A percentile compares a stretch with the other conserved stretches of the same genome.
Evolutionary conservation across 345 rosid genomes (phyloP).

Genomic region (Lumnitzera littorea): DNA sequence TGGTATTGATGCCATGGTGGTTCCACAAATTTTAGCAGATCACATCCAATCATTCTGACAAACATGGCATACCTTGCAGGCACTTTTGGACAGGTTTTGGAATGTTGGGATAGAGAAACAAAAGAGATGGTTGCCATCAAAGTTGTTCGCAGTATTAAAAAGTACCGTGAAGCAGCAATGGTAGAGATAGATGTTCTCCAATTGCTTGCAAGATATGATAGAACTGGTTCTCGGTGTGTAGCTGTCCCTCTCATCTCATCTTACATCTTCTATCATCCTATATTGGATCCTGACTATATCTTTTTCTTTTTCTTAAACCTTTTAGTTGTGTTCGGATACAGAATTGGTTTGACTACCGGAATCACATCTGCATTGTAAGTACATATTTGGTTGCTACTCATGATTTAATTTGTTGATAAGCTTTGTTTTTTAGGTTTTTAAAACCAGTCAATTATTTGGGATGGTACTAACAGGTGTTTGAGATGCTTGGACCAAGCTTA

Average conservation of each 20-base stretch:
- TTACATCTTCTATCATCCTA: constrained; percentile 4
- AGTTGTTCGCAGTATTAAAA: constrained; percentile 57
- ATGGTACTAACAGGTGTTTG: constrained; percentile 51
- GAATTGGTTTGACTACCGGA: constrained; percentile 62
- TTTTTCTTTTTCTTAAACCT: constrained; percentile 13
- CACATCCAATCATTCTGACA: not conserved
- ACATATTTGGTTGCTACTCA: constrained; percentile 7
- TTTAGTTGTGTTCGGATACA: constrained; percentile 61
- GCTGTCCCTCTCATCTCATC: constrained; percentile 2
- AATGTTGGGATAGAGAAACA: constrained; percentile 67
- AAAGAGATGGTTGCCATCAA: constrained; percentile 60
- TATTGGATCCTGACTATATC: constrained; percentile 11
- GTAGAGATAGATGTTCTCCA: constrained; percentile 58
- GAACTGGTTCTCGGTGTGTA: constrained; percentile 46
- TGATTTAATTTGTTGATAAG: not conserved
- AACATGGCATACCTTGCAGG: constrained; percentile 29
- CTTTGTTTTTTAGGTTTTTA: not conserved
- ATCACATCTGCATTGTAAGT: constrained; percentile 69
- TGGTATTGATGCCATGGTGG: constrained; percentile 6
- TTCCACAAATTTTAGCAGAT: not conserved
- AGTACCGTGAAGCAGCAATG: constrained; percentile 65
- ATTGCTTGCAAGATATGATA: constrained; percentile 47
- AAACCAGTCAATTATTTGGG: constrained; percentile 2
- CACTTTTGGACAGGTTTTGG: constrained; percentile 70
- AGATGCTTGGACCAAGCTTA: constrained; percentile 81